A percentile compares a stretch with the other conserved stretches of the same genome.
Evolutionary conservation across 225 moss, liverwort and hornwort species (phyloP).

Genomic region (Straminergon stramineum): DNA sequence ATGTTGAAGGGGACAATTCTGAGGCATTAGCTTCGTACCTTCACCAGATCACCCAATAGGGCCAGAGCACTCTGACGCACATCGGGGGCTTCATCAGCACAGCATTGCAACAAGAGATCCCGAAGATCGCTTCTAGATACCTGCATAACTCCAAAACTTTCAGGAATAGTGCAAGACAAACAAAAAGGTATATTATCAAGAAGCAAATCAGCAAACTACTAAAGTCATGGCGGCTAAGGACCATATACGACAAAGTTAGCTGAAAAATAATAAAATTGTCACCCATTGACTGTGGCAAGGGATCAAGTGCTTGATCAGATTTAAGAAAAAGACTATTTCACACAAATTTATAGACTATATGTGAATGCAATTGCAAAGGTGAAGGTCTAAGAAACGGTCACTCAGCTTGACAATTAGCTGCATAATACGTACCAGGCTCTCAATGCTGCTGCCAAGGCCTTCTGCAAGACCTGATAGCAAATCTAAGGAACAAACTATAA

Average conservation of each 20-base stretch:
- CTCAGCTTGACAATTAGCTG: not conserved
- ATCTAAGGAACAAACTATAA: conserved; percentile 97
- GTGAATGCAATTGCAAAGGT: not conserved
- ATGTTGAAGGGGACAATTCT: not conserved
- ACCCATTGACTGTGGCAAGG: not conserved
- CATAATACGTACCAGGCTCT: conserved; percentile 65
- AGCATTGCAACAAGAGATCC: conserved; percentile 88
- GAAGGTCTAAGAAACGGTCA: not conserved
- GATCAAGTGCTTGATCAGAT: not conserved
- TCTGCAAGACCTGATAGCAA: conserved; percentile 95
- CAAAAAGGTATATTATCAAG: not conserved
- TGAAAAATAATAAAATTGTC: not conserved
- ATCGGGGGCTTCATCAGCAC: conserved; percentile 95
- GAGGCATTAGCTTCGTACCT: conserved; percentile 30
- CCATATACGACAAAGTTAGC: not conserved
- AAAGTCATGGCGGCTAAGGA: not conserved
- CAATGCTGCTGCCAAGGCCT: conserved; percentile 95
- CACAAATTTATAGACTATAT: not conserved
- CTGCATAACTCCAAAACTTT: conserved; percentile 23
- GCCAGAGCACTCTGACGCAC: conserved; percentile 98
- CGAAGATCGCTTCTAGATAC: conserved; percentile 92
- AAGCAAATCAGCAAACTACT: not conserved
- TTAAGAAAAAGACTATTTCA: not conserved
- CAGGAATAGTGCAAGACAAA: not conserved
- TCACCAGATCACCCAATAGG: conserved; percentile 87